These are phyloP conservation scores for Cystobasidium pallidum DNA, from an alignment of 1,284 basidiomycete species.

Conservation along the genomic window DNA sequence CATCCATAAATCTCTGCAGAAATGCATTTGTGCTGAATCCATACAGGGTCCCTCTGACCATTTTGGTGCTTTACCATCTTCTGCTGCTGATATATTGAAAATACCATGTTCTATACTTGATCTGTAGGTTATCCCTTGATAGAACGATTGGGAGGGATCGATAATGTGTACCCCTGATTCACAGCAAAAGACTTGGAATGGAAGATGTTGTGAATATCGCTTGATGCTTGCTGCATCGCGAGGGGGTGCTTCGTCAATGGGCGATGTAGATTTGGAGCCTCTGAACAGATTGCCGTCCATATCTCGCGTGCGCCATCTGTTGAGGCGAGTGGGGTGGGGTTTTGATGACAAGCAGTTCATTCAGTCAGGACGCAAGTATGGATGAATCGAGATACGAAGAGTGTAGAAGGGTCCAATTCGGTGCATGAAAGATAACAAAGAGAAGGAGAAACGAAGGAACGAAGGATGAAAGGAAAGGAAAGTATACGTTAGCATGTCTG, in stretches of 20 bases:
- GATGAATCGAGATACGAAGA: background rate
- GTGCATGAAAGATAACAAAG: no score
- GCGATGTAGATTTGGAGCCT: slow-evolving; percentile 87
- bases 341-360: no score
- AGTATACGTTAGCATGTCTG: background rate
- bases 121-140: slow-evolving; percentile 80
- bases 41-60: slow-evolving; percentile 77
- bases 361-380: no score
- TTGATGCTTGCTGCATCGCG: slow-evolving; percentile 75
- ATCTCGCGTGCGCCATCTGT: slow-evolving; percentile 82
- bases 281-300: slow-evolving; percentile 95
- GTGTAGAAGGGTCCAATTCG: background rate
- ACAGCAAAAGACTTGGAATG: slow-evolving; percentile 96
- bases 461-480: slow-evolving; percentile 12
- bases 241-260: slow-evolving; percentile 85
- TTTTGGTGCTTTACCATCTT: slow-evolving; percentile 60
- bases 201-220: slow-evolving; percentile 84
- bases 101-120: slow-evolving; percentile 62
- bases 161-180: slow-evolving; percentile 93
- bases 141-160: slow-evolving; percentile 90
- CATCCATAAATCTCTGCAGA: slow-evolving; percentile 91
- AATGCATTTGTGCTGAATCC: slow-evolving; percentile 92
- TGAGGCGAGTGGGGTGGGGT: background rate
- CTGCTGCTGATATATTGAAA: slow-evolving; percentile 67
- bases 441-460: background rate